Conservation (phyloP, 2,329 filamentous ascomycete species). For the Dothiorella sarmentorum region DNA sequence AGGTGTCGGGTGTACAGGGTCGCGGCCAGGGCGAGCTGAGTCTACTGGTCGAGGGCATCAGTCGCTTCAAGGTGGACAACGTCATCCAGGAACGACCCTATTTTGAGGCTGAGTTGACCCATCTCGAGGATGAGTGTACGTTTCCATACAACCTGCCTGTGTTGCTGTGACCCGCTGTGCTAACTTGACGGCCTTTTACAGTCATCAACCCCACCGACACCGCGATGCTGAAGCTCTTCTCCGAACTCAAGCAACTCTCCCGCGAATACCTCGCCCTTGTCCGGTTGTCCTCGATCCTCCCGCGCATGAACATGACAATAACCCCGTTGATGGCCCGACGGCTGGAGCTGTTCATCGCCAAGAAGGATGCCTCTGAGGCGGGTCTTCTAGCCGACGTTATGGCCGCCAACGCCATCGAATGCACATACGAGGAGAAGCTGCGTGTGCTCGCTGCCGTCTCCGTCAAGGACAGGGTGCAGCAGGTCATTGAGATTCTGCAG, state of each 20-base stretch:
- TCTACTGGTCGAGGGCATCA: conserved; percentile 80
- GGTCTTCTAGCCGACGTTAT: conserved; percentile 92
- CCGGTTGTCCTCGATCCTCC: conserved; percentile 78
- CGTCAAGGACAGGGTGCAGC: conserved; percentile 72
- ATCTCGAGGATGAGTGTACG: conserved; percentile 67
- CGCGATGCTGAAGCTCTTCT: conserved; percentile 68
- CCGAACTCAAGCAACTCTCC: conserved; percentile 77
- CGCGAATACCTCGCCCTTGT: conserved; percentile 82
- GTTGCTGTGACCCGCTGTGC: background rate
- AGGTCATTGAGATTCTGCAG: conserved; percentile 78
- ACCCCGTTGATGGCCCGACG: conserved; percentile 70
- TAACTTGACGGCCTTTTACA: conserved; percentile 20
- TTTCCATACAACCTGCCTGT: background rate
- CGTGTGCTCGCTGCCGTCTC: conserved; percentile 78
- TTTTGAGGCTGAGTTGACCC: conserved; percentile 75
- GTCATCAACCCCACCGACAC: conserved; percentile 53
- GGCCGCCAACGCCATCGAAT: conserved; percentile 85
- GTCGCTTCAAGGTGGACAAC: conserved; percentile 71
- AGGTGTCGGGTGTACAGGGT: conserved; percentile 49
- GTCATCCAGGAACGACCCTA: conserved; percentile 76
- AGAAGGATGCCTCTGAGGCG: conserved; percentile 77
- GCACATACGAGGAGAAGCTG: conserved; percentile 86
- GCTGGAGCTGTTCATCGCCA: conserved; percentile 80
- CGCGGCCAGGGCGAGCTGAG: conserved; percentile 60
- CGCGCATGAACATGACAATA: conserved; percentile 55